These are phyloP conservation scores for Trifolium subterraneum DNA, from an alignment of 306 rosid genomes.

Conservation along the genomic window DNA sequence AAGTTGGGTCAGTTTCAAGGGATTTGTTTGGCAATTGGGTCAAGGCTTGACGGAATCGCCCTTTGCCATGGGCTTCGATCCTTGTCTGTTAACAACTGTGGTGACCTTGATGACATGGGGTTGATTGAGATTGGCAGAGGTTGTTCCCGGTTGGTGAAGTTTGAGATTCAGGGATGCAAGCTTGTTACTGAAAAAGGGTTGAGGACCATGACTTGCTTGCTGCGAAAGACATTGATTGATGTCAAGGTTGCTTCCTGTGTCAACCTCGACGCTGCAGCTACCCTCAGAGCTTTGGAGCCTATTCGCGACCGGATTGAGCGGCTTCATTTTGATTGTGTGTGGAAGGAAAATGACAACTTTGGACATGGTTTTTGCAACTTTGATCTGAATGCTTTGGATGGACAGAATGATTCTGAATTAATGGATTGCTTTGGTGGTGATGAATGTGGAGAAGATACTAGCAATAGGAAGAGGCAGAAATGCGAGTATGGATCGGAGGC, in stretches of 20 bases:
- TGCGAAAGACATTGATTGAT: constrained; percentile 59
- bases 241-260: constrained; percentile 72
- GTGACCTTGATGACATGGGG: constrained; percentile 86
- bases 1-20: constrained; percentile 86
- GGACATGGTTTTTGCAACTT: constrained; percentile 40
- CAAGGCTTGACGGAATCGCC: constrained; percentile 83
- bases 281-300: constrained; percentile 75
- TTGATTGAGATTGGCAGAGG: constrained; percentile 90
- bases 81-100: constrained; percentile 66
- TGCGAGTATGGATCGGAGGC: constrained; percentile 47
- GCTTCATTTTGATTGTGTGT: constrained; percentile 86
- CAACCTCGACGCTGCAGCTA: constrained; percentile 61
- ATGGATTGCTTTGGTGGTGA: constrained; percentile 42
- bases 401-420: constrained; percentile 14
- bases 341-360: constrained; percentile 56
- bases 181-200: constrained; percentile 69
- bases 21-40: constrained; percentile 71
- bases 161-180: constrained; percentile 78
- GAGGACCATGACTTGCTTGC: constrained; percentile 72
- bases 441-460: constrained; percentile 47
- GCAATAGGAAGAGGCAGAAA: constrained; percentile 62
- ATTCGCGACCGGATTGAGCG: constrained; percentile 65
- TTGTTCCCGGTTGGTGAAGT: constrained; percentile 64
- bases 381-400: constrained; percentile 48
- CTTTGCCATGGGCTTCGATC: constrained; percentile 76